Evolutionary conservation across 371 early-diverging fungal genomes (phyloP).

Genomic region (Mucor lusitanicus): DNA sequence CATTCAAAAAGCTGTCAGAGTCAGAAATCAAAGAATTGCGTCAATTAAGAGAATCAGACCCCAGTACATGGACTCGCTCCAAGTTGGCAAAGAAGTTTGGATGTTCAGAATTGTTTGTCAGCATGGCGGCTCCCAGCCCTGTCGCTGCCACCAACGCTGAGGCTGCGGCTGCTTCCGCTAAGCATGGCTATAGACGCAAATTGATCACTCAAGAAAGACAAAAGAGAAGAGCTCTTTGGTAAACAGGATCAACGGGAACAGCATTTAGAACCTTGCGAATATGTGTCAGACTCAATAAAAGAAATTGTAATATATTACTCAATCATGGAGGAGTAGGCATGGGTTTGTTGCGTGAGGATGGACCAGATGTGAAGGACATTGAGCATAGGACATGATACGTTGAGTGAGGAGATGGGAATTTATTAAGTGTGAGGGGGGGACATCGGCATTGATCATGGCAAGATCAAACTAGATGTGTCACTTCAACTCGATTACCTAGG

Average conservation of each 20-base stretch:
- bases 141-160: constrained; percentile 12
- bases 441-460: too few species aligned
- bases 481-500: too few species aligned
- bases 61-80: constrained; percentile 48
- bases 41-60: constrained; percentile 44
- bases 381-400: too few species aligned
- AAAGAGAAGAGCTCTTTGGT: constrained; percentile 50
- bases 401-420: too few species aligned
- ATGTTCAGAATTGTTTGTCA: constrained; percentile 48
- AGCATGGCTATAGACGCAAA: constrained; percentile 41
- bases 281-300: not conserved
- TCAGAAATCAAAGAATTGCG: constrained; percentile 44
- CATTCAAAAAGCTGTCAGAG: constrained; percentile 24
- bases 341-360: too few species aligned
- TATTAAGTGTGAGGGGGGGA: too few species aligned
- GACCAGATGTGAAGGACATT: too few species aligned
- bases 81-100: constrained; percentile 48
- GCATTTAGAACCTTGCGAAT: not conserved
- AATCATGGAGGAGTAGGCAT: not conserved
- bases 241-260: not conserved
- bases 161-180: not conserved
- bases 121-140: constrained; percentile 33
- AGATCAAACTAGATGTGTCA: too few species aligned
- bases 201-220: constrained; percentile 43
- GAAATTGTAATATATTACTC: not conserved